Percentiles rank a stretch among this genome's conserved stretches.
These are phyloP conservation scores for Oldenlandia corymbosa DNA, from an alignment of 257 asterid species.

Conservation along the genomic window DNA sequence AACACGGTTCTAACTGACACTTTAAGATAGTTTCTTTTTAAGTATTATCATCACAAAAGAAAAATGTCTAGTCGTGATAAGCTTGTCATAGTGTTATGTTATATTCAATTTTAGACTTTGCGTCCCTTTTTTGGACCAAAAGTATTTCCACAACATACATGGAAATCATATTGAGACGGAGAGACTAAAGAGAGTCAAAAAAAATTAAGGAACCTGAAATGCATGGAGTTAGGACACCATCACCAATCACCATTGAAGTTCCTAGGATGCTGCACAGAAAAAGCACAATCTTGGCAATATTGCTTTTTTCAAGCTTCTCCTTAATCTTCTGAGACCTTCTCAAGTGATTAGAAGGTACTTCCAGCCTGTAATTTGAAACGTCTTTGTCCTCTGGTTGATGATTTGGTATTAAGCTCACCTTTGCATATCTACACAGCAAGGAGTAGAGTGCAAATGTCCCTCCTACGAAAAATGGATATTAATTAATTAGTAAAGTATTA, in stretches of 20 bases:
- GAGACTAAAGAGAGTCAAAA: too few species aligned
- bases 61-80: too few species aligned
- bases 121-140: too few species aligned
- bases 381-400: constrained; percentile 42
- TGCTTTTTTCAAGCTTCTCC: constrained; percentile 37
- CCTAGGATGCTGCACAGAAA: constrained; percentile 59
- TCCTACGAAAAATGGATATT: constrained; percentile 29
- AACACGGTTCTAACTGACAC: too few species aligned
- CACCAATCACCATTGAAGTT: constrained; percentile 87
- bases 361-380: constrained; percentile 39
- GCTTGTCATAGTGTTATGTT: too few species aligned
- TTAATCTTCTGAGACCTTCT: constrained; percentile 34
- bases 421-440: constrained; percentile 52
- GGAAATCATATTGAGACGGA: too few species aligned
- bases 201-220: constrained; percentile 43
- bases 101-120: too few species aligned
- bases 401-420: constrained; percentile 50
- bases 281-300: constrained; percentile 26
- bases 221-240: constrained; percentile 73
- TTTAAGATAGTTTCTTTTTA: too few species aligned
- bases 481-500: too few species aligned
- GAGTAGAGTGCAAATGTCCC: constrained; percentile 79
- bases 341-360: constrained; percentile 24
- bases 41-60: too few species aligned
- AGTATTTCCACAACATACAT: too few species aligned